Evolutionary conservation across 2,329 filamentous ascomycete species (phyloP).

Genomic region (Fusarium domesticum): DNA sequence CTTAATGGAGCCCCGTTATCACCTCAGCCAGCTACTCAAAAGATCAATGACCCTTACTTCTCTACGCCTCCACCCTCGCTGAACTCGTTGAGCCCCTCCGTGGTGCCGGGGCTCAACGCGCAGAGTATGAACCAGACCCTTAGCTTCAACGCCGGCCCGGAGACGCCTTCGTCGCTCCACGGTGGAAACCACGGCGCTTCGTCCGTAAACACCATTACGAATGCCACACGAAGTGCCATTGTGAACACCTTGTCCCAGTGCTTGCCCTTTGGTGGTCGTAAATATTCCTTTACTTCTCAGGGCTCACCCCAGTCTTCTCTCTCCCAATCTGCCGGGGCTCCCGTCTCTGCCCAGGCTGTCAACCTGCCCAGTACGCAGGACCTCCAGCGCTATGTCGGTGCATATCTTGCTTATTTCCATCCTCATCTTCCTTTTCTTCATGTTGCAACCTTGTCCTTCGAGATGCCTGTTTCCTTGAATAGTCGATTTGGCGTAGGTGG

Average conservation of each 20-base stretch:
- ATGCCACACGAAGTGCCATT: slow-evolving; percentile 60
- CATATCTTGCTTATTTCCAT: slow-evolving; percentile 90
- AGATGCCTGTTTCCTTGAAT: slow-evolving; percentile 67
- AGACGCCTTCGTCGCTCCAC: slow-evolving; percentile 70
- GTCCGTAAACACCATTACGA: slow-evolving; percentile 62
- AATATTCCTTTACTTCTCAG: slow-evolving; percentile 60
- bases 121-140: slow-evolving; percentile 64
- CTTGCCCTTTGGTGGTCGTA: slow-evolving; percentile 55
- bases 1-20: slow-evolving; percentile 70
- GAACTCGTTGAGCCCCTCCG: slow-evolving; percentile 68
- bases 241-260: slow-evolving; percentile 58
- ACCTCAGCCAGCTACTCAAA: slow-evolving; percentile 70
- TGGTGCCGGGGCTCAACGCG: slow-evolving; percentile 62
- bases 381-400: slow-evolving; percentile 83
- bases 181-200: slow-evolving; percentile 59
- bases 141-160: slow-evolving; percentile 62
- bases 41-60: slow-evolving; percentile 71
- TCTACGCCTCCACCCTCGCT: slow-evolving; percentile 73
- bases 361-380: slow-evolving; percentile 77
- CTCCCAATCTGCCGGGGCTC: slow-evolving; percentile 45
- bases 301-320: slow-evolving; percentile 55
- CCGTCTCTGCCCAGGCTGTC: slow-evolving; percentile 50
- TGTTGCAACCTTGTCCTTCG: slow-evolving; percentile 86
- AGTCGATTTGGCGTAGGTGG: slow-evolving; percentile 65
- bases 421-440: slow-evolving; percentile 95